Percentiles rank a stretch among this genome's conserved stretches.
phyloP scores from a whole-genome alignment of 1,284 basidiomycete genomes.

The Crepidotus sp. region DNA sequence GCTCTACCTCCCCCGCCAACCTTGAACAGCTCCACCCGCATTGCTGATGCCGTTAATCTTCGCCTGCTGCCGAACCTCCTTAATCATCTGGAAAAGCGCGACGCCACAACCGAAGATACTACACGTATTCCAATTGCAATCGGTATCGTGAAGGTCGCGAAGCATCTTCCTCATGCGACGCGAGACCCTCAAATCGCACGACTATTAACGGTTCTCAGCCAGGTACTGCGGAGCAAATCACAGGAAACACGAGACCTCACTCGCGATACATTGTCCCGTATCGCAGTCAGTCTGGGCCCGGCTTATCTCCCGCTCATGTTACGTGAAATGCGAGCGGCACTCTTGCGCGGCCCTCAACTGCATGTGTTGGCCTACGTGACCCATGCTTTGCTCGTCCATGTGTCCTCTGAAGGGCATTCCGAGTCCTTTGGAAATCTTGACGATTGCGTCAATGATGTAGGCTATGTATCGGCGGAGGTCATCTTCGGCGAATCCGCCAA shows the following conservation, averaged over 20 bases:
- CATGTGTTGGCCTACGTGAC: conserved; percentile 85
- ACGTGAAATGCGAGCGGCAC: conserved; percentile 74
- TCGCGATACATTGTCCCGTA: conserved; percentile 79
- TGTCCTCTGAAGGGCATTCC: conserved; percentile 56
- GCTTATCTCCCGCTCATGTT: conserved; percentile 68
- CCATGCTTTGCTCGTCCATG: conserved; percentile 77
- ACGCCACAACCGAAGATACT: conserved; percentile 76
- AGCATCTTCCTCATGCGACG: conserved; percentile 65
- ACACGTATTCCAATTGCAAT: conserved; percentile 84
- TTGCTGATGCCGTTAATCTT: conserved; percentile 72
- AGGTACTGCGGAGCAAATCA: conserved; percentile 85
- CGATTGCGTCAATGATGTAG: conserved; percentile 68
- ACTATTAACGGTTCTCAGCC: conserved; percentile 78
- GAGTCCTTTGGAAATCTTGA: conserved; percentile 60
- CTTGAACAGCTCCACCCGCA: conserved; percentile 30
- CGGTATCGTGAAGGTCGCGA: conserved; percentile 81
- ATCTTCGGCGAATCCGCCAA: conserved; percentile 92
- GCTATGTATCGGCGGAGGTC: conserved; percentile 83
- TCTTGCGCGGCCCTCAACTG: conserved; percentile 88
- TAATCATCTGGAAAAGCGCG: conserved; percentile 72
- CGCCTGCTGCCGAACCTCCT: conserved; percentile 73
- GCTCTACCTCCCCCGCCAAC: conserved; percentile 17
- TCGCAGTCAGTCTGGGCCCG: conserved; percentile 70
- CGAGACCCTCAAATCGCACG: conserved; percentile 72
- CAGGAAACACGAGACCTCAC: conserved; percentile 90